Evolutionary conservation across 2,329 filamentous ascomycete genomes (phyloP), one percentile per base, ranked within the genome.

Genomic region (Trichoderma arundinaceum): DNA sequence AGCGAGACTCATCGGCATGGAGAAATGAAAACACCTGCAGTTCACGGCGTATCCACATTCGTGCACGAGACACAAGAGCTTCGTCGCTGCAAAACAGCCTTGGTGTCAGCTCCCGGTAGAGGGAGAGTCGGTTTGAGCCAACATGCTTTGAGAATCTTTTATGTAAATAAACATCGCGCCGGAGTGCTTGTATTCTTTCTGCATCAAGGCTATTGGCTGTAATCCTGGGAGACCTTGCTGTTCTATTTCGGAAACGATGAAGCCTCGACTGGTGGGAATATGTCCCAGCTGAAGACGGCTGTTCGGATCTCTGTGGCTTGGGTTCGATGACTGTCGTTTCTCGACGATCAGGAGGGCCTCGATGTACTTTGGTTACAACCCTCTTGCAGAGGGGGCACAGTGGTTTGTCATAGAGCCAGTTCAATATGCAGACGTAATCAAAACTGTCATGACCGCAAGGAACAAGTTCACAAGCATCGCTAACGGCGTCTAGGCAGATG

Each of bases 361-460:
- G 90, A 69, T 88, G 84, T 54, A 96, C 87, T 22, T 84, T 82
- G 6, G 74, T 72, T 41, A 88, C 81, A 46, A 73, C 69, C 4
- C 81, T 73, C 68, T 88, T 89, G 86, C 94, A 98, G 60, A 97
- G 82, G 17, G 94, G 94, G 73, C 94, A 97, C 54, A 82, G 85
- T 0, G 88, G 82, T 9, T 86, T 85, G 69, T 90, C 82, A 70
- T 92, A 84, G 5, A 96, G 81, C 94, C 94, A 97, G 77, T 85
- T 93, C 22, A 89, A 79, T 6, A 97, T 84, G 76, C 94, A 98
- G 12, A 92, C 76, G 74, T 93, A 96, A 80, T 97, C 93, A 75
- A 96, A 97, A 70, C 88, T 87, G 65, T 82, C 79, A 80, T 98
- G 94, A 48, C 86, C 84, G 81, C 94, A 98, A 7, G 94, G 93